Base-by-base conservation (phyloP, 176 grass and related monocot genomes). In the Cenchrus fungigraminus region DNA sequence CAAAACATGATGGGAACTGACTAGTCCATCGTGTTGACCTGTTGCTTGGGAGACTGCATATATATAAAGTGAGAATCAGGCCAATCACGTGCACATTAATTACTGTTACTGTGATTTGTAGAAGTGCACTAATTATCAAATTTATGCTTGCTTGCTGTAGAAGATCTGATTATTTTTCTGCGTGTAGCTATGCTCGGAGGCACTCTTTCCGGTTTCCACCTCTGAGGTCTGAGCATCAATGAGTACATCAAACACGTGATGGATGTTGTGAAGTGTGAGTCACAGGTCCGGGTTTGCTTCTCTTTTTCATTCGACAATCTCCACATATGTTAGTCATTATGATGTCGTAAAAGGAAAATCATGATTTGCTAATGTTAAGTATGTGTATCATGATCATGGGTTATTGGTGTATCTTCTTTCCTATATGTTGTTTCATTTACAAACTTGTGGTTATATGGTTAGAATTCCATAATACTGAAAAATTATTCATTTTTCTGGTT, bases 21-120 rank as follows among this genome's bases (percentile, higher is more conserved):
- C 67, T 60, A 8, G 17, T 78, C 40, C 73, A 53, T 13, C 77
- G 51, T 13, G 31, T 59, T 59, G 10, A 70, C 56, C 14, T 42
- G 20, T 17, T 95, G 95, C 85, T 90, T 98, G 84, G 96, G 96
- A 74, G 96, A 98, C 76, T 98, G 96, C 87, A 98, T 98, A 76
- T 34, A 34, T 98, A 98, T 85, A 91, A 98, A 92, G 96, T 98
- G 43, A 79, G 79, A 60, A 64, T 44, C 8, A 25, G 9, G 53
- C 32, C 20, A 32, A 53, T 43, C 20, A 16, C 5, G 54, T 68
- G 17, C 31, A 13, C 2, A 19, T 12, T 47, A 29, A 50, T 32
- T 68, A 19, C 13, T 37, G 9, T 51, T 75, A 12, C 43, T 67
- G 46, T 28, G 5, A 6, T 22, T 34, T 34, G 3, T 34, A 34